Evolutionary conservation across 371 early-diverging fungal species (phyloP).

Genomic region (Nematocida sp.): DNA sequence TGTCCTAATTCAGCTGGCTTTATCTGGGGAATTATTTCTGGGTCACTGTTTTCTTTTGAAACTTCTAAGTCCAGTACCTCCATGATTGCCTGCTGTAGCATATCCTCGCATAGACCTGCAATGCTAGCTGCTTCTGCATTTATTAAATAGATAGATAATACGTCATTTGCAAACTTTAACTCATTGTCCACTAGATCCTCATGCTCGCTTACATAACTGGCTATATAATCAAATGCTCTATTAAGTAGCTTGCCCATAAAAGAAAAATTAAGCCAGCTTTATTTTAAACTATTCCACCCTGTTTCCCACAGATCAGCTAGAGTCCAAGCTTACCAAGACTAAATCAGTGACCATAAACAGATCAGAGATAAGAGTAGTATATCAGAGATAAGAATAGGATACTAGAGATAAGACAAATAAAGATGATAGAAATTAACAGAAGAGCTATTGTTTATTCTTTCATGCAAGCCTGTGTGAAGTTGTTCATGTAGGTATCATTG

Average conservation of each 20-base stretch:
- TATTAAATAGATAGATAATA: slow-evolving; percentile 26
- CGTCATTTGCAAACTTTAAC: slow-evolving; percentile 37
- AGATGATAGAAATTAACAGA: too few relatives aligned
- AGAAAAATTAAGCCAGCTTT: slow-evolving; percentile 38
- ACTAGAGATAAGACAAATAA: too few relatives aligned
- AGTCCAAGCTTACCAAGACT: too few relatives aligned
- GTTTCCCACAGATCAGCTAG: too few relatives aligned
- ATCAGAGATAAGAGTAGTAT: too few relatives aligned
- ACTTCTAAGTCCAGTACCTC: slow-evolving; percentile 12
- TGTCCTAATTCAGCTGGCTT: neutral
- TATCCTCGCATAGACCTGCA: slow-evolving; percentile 19
- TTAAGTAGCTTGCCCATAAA: slow-evolving; percentile 26
- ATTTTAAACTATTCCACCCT: too few relatives aligned
- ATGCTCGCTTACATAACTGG: neutral
- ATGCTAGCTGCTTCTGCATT: slow-evolving; percentile 35
- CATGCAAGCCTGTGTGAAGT: slow-evolving; percentile 17
- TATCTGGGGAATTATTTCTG: neutral
- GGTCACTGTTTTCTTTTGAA: neutral
- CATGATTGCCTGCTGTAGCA: slow-evolving; percentile 8
- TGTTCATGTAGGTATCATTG: slow-evolving; percentile 29
- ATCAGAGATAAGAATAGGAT: too few relatives aligned
- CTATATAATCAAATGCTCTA: slow-evolving; percentile 22
- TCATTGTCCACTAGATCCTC: neutral
- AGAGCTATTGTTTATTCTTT: slow-evolving; percentile 19
- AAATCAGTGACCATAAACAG: too few relatives aligned